These are phyloP conservation scores for Metarhizium rileyi DNA, from an alignment of 2,329 filamentous ascomycete genomes.

Conservation along the genomic window DNA sequence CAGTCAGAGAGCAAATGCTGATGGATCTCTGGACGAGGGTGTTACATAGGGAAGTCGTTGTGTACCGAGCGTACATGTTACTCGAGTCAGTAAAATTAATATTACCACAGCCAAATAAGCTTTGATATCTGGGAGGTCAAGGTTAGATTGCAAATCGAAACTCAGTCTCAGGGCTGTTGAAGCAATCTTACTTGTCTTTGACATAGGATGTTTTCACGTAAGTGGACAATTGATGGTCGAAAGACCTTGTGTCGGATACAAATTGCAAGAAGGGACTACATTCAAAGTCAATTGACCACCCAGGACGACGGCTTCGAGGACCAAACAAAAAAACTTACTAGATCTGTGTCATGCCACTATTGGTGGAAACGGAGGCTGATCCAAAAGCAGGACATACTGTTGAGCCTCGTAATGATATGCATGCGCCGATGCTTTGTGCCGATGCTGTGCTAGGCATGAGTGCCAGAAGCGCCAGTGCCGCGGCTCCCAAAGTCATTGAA, in stretches of 20 bases:
- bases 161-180: background rate
- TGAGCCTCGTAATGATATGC: constrained; percentile 63
- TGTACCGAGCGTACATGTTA: constrained; percentile 85
- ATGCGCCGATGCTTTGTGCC: constrained; percentile 26
- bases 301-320: background rate
- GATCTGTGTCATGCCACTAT: constrained; percentile 42
- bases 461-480: constrained; percentile 16
- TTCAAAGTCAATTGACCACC: constrained; percentile 24
- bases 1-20: constrained; percentile 53
- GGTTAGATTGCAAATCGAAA: background rate
- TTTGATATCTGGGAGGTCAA: constrained; percentile 55
- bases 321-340: constrained; percentile 44
- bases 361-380: constrained; percentile 60
- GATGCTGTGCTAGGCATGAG: constrained; percentile 19
- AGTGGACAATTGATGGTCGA: constrained; percentile 62
- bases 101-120: constrained; percentile 68
- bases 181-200: constrained; percentile 54
- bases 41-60: constrained; percentile 86
- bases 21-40: constrained; percentile 86
- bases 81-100: constrained; percentile 71
- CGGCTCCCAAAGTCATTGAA: background rate
- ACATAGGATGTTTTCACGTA: constrained; percentile 72
- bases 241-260: constrained; percentile 66
- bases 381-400: constrained; percentile 63
- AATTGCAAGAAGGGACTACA: constrained; percentile 67